Percentiles rank a stretch among this genome's conserved stretches.
phyloP scores from a whole-genome alignment of 371 early-diverging fungal genomes.

The Rhizopus stolonifer region DNA sequence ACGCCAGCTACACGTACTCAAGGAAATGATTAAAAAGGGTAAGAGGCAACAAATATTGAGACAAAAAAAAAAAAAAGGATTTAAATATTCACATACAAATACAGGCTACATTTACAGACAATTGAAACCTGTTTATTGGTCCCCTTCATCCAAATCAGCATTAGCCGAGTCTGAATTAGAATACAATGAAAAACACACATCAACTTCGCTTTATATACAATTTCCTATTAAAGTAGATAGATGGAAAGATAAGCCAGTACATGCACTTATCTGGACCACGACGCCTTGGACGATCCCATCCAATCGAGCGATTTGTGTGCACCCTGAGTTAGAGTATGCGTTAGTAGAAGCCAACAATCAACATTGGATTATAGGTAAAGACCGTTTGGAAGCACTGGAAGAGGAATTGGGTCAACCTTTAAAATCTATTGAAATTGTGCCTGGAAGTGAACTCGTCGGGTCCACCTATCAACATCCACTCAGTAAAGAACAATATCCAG shows the following conservation, averaged over 20 bases:
- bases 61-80: too few species aligned
- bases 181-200: constrained; percentile 82
- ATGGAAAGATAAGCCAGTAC: constrained; percentile 28
- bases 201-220: constrained; percentile 74
- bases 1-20: constrained; percentile 75
- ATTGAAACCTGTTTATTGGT: constrained; percentile 90
- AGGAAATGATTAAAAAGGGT: constrained; percentile 73
- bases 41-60: too few species aligned
- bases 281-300: constrained; percentile 97
- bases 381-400: constrained; percentile 40
- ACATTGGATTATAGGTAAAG: constrained; percentile 51
- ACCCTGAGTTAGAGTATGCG: constrained; percentile 72
- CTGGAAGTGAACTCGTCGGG: constrained; percentile 66
- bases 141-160: constrained; percentile 88
- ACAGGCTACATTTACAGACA: constrained; percentile 71
- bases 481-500: constrained; percentile 32
- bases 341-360: constrained; percentile 40
- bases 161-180: constrained; percentile 93
- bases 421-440: constrained; percentile 22
- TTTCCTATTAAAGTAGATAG: constrained; percentile 43
- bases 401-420: constrained; percentile 18
- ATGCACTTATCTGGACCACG: constrained; percentile 91
- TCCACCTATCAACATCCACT: constrained; percentile 75
- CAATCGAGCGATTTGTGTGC: constrained; percentile 82
- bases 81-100: not conserved